Evolutionary conservation across 805 yeast species (phyloP), one percentile per base, ranked within the genome.

Genomic region (Candida caryicola): DNA sequence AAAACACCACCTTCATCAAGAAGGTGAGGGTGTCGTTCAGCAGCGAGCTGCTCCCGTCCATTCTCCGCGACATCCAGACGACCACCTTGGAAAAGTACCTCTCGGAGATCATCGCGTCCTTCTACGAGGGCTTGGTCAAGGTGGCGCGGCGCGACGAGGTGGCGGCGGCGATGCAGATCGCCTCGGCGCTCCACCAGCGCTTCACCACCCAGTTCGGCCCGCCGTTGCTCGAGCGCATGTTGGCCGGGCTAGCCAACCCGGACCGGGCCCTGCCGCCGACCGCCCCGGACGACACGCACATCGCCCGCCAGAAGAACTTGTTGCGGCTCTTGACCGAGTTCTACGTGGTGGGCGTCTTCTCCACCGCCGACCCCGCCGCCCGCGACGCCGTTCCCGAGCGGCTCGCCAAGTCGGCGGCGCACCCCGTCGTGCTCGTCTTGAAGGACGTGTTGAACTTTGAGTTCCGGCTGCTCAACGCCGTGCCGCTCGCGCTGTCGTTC

Each of bases 1-100:
- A 82, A 57, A 86, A 90, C 54, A 78, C 87, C 3, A 83, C 88
- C 0, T 85, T 86, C 52, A 80, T 88, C 35, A 84, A 81, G 55
- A 83, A 82, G 49, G 54, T 89, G 36, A 73, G 81, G 45, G 66
- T 74, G 2, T 68, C 81, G 2, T 58, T 88, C 17, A 73, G 66
- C 27, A 71, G 70, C 28, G 90, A 82, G 5, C 71, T 71, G 28
- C 52, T 49, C 30, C 48, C 55, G 1, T 54, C 71, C 5, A 59
- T 85, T 2, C 41, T 86, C 27, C 74, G 77, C 37, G 95, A 87
- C 41, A 70, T 89, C 30, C 52, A 62, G 3, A 68, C 79, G 7
- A 62, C 84, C 4, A 77, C 90, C 1, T 62, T 90, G 34, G 86
- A 77, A 38, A 87, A 85, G 54, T 89, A 86, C 58, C 59, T 86